Conservation (phyloP, 345 rosid species). For the Eutrema japonicum region DNA sequence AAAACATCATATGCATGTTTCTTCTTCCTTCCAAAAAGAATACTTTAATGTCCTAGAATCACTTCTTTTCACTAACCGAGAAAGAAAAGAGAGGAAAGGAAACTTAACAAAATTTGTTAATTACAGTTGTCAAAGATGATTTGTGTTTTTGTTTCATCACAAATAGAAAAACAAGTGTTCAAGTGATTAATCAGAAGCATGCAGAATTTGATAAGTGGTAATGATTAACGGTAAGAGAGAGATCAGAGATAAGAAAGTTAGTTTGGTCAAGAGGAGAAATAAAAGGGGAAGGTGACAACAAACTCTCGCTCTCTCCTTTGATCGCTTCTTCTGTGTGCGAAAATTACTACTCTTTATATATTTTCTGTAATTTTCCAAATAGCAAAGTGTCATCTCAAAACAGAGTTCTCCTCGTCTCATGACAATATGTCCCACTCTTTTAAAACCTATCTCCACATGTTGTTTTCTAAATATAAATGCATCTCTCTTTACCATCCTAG, state of each 20-base stretch:
- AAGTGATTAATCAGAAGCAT: conserved; percentile 25
- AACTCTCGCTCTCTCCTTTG: conserved; percentile 10
- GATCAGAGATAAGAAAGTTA: conserved; percentile 1
- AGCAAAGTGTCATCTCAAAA: not conserved
- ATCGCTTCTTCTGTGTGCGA: conserved; percentile 25
- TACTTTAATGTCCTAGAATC: not conserved
- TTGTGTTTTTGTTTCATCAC: conserved; percentile 14
- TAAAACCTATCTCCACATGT: not conserved
- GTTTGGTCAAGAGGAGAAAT: conserved; percentile 39
- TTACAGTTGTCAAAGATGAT: conserved; percentile 2
- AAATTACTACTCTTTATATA: not conserved
- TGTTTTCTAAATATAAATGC: conserved; percentile 2
- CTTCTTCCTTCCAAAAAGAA: not conserved
- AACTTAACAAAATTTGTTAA: conserved; percentile 6
- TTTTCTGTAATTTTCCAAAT: conserved; percentile 9
- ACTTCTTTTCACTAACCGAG: conserved; percentile 7
- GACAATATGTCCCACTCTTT: not conserved
- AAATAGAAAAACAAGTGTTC: conserved; percentile 18
- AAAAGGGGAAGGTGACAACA: conserved; percentile 32
- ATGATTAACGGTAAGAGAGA: conserved; percentile 7
- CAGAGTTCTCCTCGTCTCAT: not conserved
- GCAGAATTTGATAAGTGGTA: conserved; percentile 29
- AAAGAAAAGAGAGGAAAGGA: not conserved
- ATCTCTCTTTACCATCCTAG: not conserved
- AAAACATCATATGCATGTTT: conserved; percentile 3